Base-by-base conservation (phyloP, 805 yeast genomes). In the Monosporozyma servazzii region DNA sequence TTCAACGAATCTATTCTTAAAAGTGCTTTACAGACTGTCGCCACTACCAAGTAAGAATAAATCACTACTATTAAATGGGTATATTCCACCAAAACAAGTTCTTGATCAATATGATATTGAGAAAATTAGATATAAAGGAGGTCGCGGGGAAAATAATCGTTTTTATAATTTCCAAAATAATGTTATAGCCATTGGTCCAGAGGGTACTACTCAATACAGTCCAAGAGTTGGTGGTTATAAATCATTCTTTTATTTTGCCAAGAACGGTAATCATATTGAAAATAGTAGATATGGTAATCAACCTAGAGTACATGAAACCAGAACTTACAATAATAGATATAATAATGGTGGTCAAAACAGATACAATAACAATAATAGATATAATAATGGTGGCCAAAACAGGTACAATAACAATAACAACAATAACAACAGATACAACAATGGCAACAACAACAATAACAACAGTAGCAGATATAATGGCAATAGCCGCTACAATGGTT, bases 51-150 rank as follows among this genome's bases (percentile, higher is more conserved):
- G 76, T 53, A 71, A 71, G 39, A 73, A 68, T 13, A 93, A 91
- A 64, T 84, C 95, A 1, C 86, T 93, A 85, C 71, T 91, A 21
- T 67, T 91, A 56, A 85, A 82, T 45, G 97, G 97, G 0, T 88
- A 73, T 61, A 79, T 81, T 53, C 77, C 88, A 5, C 84, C 81
- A 53, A 69, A 70, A 36, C 73, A 75, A 18, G 82, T 82, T 7
- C 71, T 91, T 45, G 80, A 80, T 4, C 79, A 77, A 40, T 84
- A 82, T 47, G 97, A 90, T 59, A 77, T 75, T 51, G 88, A 84
- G 55, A 70, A 75, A 10, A 72, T 88, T 13, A 60, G 75, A 31
- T 76, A 80, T 58, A 80, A 79, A 37, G 69, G 71, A 47, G 67
- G 74, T 11, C 56, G 64, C 49, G 67, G 71, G 52, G 57, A 61